Evolutionary conservation across 2,329 filamentous ascomycete genomes (phyloP).

Genomic region (Tolypocladium guangdongense): DNA sequence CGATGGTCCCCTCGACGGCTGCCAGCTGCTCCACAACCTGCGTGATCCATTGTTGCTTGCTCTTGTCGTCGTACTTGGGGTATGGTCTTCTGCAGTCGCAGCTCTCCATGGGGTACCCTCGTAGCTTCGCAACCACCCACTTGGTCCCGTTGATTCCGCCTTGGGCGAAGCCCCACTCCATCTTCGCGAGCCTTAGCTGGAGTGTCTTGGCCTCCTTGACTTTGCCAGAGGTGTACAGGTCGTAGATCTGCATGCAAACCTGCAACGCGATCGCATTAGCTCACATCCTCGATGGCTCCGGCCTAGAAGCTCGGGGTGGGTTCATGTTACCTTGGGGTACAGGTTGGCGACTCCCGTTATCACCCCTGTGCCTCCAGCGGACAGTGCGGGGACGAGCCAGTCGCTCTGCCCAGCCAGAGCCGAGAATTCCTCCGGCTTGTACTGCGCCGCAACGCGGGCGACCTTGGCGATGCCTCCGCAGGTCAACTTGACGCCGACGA

Average conservation of each 20-base stretch:
- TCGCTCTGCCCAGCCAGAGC: conserved; percentile 65
- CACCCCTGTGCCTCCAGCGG: conserved; percentile 46
- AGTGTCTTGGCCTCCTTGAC: conserved; percentile 33
- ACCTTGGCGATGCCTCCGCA: conserved; percentile 68
- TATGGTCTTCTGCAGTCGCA: conserved; percentile 43
- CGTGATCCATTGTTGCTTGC: conserved; percentile 10
- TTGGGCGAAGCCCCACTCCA: conserved; percentile 46
- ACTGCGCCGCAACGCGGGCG: conserved; percentile 41
- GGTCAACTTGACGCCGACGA: conserved; percentile 61
- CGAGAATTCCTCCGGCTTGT: conserved; percentile 47
- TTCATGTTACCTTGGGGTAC: conserved; percentile 40
- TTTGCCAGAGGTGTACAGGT: conserved; percentile 36
- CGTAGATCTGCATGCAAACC: conserved; percentile 33
- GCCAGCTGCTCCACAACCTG: too few relatives aligned
- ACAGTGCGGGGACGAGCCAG: conserved; percentile 52
- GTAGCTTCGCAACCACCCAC: conserved; percentile 43
- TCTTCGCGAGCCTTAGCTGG: conserved; percentile 38
- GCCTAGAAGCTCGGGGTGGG: too few relatives aligned
- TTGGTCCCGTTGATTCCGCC: conserved; percentile 51
- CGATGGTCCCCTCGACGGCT: too few relatives aligned
- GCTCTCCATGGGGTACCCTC: conserved; percentile 39
- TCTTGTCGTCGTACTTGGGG: conserved; percentile 30
- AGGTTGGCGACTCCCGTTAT: conserved; percentile 55
- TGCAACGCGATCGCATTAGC: too few relatives aligned
- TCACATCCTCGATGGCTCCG: too few relatives aligned